Evolutionary conservation across 805 yeast species (phyloP).

Genomic region (Yamadazyma nakazawae): DNA sequence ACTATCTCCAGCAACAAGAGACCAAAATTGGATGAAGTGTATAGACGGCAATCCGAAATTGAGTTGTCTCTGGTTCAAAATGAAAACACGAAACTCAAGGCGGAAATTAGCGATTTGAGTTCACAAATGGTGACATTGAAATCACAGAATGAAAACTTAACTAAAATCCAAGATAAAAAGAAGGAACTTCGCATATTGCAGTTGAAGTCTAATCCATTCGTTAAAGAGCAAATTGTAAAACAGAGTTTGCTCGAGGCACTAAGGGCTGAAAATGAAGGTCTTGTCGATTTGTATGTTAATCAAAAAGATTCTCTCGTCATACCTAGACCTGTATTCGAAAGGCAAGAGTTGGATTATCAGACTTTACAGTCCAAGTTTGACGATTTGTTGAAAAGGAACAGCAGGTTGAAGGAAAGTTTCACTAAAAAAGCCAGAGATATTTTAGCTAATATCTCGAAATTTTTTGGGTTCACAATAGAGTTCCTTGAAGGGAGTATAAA

Average conservation of each 20-base stretch:
- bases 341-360: slow-evolving; percentile 53
- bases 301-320: slow-evolving; percentile 29
- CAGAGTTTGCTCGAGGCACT: slow-evolving; percentile 49
- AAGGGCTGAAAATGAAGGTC: slow-evolving; percentile 50
- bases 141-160: slow-evolving; percentile 29
- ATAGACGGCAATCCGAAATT: slow-evolving; percentile 14
- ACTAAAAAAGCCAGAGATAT: slow-evolving; percentile 68
- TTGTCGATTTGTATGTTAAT: slow-evolving; percentile 33
- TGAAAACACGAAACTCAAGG: slow-evolving; percentile 37
- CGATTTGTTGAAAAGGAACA: slow-evolving; percentile 48
- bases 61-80: slow-evolving; percentile 23
- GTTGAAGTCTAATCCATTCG: slow-evolving; percentile 62
- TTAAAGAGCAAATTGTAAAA: slow-evolving; percentile 59
- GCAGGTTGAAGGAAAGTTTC: slow-evolving; percentile 55
- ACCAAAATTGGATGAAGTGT: slow-evolving; percentile 23
- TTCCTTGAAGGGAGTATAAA: slow-evolving; percentile 47
- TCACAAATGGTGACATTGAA: slow-evolving; percentile 34
- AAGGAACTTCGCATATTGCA: slow-evolving; percentile 50
- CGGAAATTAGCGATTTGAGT: slow-evolving; percentile 35
- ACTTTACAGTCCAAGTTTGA: slow-evolving; percentile 46
- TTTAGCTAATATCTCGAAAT: slow-evolving; percentile 59
- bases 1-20: slow-evolving; percentile 21
- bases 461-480: slow-evolving; percentile 73
- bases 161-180: slow-evolving; percentile 18
- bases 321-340: slow-evolving; percentile 62